Evolutionary conservation across 495 filamentous ascomycete species (phyloP).

Genomic region (Penicillium chermesinum): DNA sequence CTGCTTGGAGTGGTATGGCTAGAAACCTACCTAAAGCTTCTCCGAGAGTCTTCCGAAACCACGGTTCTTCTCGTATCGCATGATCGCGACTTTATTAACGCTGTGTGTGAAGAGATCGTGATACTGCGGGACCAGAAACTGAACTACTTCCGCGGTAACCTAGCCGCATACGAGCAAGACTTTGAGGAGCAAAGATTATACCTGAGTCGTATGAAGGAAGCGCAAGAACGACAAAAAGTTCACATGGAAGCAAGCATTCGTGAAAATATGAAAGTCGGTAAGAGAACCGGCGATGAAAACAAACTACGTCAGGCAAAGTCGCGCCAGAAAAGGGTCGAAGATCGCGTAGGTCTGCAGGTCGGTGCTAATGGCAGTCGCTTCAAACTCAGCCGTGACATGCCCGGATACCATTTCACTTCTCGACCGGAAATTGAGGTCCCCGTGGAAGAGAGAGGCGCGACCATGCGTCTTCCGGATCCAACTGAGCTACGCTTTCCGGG

Average conservation of each 20-base stretch:
- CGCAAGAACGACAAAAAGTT: slow-evolving; percentile 67
- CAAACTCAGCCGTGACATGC: slow-evolving; percentile 70
- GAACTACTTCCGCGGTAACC: slow-evolving; percentile 63
- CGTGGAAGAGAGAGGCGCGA: slow-evolving; percentile 54
- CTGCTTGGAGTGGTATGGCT: slow-evolving; percentile 80
- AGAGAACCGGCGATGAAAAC: slow-evolving; percentile 69
- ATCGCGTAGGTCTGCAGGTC: slow-evolving; percentile 69
- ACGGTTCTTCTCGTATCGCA: slow-evolving; percentile 70
- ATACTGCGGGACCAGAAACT: slow-evolving; percentile 60
- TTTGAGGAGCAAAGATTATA: slow-evolving; percentile 59
- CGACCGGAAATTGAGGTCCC: slow-evolving; percentile 67
- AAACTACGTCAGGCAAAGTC: slow-evolving; percentile 73
- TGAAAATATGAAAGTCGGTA: slow-evolving; percentile 63
- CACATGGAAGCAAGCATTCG: slow-evolving; percentile 72
- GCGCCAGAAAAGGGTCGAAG: slow-evolving; percentile 74
- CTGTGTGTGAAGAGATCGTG: slow-evolving; percentile 69
- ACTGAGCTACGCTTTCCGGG: slow-evolving; percentile 70
- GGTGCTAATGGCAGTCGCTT: slow-evolving; percentile 65
- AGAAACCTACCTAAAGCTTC: slow-evolving; percentile 57
- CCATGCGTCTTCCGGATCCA: slow-evolving; percentile 54
- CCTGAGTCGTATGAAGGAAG: slow-evolving; percentile 69
- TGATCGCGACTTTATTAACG: slow-evolving; percentile 69
- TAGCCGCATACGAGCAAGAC: slow-evolving; percentile 61
- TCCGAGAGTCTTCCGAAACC: slow-evolving; percentile 36
- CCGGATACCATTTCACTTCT: slow-evolving; percentile 50